These are phyloP conservation scores for Opeltia flavorubescens DNA, from an alignment of 495 filamentous ascomycete species.

Conservation along the genomic window DNA sequence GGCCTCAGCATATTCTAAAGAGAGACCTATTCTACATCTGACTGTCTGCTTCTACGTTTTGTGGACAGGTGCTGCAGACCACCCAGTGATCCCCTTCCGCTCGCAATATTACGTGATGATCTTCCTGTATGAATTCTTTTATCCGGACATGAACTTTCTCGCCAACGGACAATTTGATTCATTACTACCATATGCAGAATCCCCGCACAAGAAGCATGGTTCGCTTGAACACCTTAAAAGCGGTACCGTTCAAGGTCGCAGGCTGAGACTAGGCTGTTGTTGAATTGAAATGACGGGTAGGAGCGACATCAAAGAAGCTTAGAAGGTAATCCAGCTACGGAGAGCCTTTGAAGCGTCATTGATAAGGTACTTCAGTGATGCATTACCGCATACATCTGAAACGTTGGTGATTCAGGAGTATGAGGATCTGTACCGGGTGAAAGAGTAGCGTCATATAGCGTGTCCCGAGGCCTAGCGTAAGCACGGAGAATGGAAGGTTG, in stretches of 20 bases:
- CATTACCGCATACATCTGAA: no score
- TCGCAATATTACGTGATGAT: conserved; percentile 24
- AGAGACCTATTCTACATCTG: neutral
- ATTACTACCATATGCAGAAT: conserved; percentile 26
- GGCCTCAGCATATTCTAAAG: neutral
- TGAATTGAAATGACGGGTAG: conserved; percentile 24
- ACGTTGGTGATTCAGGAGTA: no score
- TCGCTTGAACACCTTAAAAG: conserved; percentile 19
- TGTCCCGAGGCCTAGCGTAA: no score
- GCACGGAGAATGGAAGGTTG: no score
- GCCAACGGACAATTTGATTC: neutral
- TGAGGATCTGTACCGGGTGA: no score
- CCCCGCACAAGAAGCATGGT: conserved; percentile 28
- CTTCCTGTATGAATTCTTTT: conserved; percentile 26
- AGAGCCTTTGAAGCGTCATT: no score
- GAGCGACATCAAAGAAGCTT: no score
- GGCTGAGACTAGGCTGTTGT: conserved; percentile 28
- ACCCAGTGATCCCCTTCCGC: conserved; percentile 24
- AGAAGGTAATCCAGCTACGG: no score
- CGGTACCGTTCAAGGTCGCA: conserved; percentile 25
- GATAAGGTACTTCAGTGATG: no score
- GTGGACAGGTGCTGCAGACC: conserved; percentile 29
- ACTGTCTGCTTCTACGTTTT: conserved; percentile 21
- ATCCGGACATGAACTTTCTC: conserved; percentile 19
- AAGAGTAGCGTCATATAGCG: no score